Evolutionary conservation across 2,329 filamentous ascomycete species (phyloP).

Genomic region (Grosmannia huntii): DNA sequence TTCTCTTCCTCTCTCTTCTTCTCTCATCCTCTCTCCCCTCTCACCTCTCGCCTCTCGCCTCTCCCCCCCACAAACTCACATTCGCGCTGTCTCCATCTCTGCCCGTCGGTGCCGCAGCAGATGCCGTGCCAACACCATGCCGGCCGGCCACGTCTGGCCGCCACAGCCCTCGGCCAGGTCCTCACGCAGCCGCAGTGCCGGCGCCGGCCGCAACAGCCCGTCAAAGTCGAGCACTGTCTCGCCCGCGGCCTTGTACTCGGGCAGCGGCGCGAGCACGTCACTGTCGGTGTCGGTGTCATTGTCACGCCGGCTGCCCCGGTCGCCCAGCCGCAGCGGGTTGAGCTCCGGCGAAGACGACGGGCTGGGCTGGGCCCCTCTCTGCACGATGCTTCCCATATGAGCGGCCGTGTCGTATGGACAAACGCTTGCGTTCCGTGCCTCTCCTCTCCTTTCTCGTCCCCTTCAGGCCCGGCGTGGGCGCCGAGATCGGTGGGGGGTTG

Average conservation of each 20-base stretch:
- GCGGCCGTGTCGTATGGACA: background rate
- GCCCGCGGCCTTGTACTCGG: conserved; percentile 41
- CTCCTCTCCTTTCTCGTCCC: background rate
- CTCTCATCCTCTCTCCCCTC: too few species aligned
- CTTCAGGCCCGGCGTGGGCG: background rate
- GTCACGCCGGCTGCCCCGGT: conserved; percentile 1
- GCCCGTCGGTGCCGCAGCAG: conserved; percentile 61
- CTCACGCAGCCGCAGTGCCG: conserved; percentile 65
- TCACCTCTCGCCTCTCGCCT: too few species aligned
- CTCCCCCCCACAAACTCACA: conserved; percentile 39
- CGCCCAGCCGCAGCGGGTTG: conserved; percentile 32
- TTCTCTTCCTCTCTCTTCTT: too few species aligned
- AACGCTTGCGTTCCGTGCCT: background rate
- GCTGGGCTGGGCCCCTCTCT: background rate
- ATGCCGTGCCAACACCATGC: conserved; percentile 77
- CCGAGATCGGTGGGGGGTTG: too few species aligned
- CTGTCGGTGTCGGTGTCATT: conserved; percentile 10
- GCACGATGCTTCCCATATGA: background rate
- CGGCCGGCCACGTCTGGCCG: conserved; percentile 88
- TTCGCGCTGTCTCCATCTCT: conserved; percentile 52
- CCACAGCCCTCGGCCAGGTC: conserved; percentile 82
- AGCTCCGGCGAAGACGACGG: conserved; percentile 34
- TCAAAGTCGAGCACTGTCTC: conserved; percentile 51
- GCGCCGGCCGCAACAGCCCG: conserved; percentile 45
- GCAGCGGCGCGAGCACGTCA: conserved; percentile 46